phyloP scores from a whole-genome alignment of 164 flowering plant species.

The Cinnamomum chago region DNA sequence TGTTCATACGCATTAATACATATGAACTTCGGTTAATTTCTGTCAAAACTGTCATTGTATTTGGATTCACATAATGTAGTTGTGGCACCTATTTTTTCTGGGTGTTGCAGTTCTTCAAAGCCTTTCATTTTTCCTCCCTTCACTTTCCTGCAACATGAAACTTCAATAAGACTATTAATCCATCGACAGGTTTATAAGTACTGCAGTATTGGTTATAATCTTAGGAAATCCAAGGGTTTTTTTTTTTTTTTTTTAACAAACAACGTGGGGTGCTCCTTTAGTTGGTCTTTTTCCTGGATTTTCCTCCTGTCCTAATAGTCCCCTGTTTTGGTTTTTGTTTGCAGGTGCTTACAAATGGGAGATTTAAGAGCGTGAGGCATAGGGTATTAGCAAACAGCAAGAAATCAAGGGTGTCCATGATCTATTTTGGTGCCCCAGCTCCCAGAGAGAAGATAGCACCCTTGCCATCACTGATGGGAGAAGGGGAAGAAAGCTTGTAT shows the following conservation, averaged over 20 bases:
- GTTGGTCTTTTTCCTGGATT: not conserved
- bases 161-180: too few relatives aligned
- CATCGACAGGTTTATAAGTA: not conserved
- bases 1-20: too few relatives aligned
- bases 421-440: slow-evolving; percentile 83
- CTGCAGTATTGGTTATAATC: not conserved
- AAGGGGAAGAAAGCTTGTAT: slow-evolving; percentile 72
- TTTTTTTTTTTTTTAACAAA: too few relatives aligned
- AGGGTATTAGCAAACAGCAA: slow-evolving; percentile 60
- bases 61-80: too few relatives aligned
- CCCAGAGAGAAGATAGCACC: slow-evolving; percentile 55
- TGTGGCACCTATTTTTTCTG: too few relatives aligned
- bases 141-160: too few relatives aligned
- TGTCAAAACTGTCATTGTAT: too few relatives aligned
- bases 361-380: slow-evolving; percentile 82
- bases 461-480: slow-evolving; percentile 35
- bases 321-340: not conserved
- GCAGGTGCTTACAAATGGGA: slow-evolving; percentile 94
- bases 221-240: too few relatives aligned
- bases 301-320: not conserved
- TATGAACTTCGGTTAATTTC: not conserved
- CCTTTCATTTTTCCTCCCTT: too few relatives aligned
- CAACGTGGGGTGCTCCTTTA: not conserved
- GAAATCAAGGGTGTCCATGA: slow-evolving; percentile 77
- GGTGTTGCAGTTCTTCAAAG: too few relatives aligned